Evolutionary conservation across 2,329 filamentous ascomycete species (phyloP).

Genomic region (Talaromyces pinophilus): DNA sequence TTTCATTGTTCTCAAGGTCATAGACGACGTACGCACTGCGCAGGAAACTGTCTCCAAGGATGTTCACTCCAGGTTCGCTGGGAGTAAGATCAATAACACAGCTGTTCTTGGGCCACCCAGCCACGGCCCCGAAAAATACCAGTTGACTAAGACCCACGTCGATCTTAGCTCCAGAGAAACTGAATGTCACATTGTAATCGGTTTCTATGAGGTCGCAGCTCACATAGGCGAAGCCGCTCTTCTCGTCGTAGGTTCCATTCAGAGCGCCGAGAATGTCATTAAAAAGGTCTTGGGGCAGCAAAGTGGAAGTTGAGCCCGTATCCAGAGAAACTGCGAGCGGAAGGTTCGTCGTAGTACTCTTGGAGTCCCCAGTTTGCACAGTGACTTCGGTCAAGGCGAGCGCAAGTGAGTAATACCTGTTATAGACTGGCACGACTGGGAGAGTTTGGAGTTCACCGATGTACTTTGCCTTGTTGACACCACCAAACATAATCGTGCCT

Average conservation of each 20-base stretch:
- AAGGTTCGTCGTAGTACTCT: constrained; percentile 27
- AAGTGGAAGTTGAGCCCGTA: constrained; percentile 67
- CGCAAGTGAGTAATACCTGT: constrained; percentile 61
- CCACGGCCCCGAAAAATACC: constrained; percentile 60
- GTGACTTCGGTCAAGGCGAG: constrained; percentile 60
- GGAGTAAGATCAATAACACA: constrained; percentile 70
- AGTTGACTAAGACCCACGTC: constrained; percentile 59
- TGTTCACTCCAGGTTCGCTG: constrained; percentile 55
- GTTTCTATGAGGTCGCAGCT: constrained; percentile 44
- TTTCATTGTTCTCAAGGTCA: constrained; percentile 67
- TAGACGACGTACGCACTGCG: constrained; percentile 72
- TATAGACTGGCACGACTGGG: constrained; percentile 56
- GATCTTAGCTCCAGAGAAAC: constrained; percentile 56
- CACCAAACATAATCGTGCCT: constrained; percentile 72
- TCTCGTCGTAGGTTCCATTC: constrained; percentile 26
- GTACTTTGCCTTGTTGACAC: constrained; percentile 74
- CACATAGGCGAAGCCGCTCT: constrained; percentile 54
- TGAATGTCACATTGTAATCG: constrained; percentile 55
- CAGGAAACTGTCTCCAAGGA: constrained; percentile 72
- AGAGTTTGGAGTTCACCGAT: constrained; percentile 63
- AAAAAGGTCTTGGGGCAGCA: constrained; percentile 58
- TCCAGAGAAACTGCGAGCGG: constrained; percentile 68
- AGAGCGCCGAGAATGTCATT: constrained; percentile 58
- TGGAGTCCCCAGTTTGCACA: constrained; percentile 33
- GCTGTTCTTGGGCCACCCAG: constrained; percentile 57